These are phyloP conservation scores for Arthroderma sp. DNA, from an alignment of 2,329 filamentous ascomycete genomes.

Conservation along the genomic window DNA sequence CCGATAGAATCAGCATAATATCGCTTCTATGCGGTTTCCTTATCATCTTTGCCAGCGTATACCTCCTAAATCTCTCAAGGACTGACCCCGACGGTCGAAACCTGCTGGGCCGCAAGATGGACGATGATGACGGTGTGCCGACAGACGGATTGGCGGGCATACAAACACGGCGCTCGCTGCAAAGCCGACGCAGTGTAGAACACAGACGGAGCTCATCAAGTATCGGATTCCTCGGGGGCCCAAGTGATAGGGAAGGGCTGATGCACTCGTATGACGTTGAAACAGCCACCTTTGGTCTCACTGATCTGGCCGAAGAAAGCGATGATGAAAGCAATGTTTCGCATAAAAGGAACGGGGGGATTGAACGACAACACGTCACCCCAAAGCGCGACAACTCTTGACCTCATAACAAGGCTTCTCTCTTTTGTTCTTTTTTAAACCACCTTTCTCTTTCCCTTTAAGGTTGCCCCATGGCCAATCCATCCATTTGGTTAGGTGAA, in stretches of 20 bases:
- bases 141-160: constrained; percentile 84
- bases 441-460: neutral
- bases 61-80: constrained; percentile 89
- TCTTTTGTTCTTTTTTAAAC: neutral
- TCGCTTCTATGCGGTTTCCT: constrained; percentile 88
- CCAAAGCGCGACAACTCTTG: constrained; percentile 2
- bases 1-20: constrained; percentile 78
- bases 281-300: constrained; percentile 60
- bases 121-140: constrained; percentile 63
- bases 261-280: constrained; percentile 87
- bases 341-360: constrained; percentile 1
- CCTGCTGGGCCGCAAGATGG: constrained; percentile 44
- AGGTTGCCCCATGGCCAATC: neutral
- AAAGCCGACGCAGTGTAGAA: constrained; percentile 59
- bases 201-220: constrained; percentile 50
- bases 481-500: neutral
- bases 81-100: constrained; percentile 71
- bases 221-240: constrained; percentile 42
- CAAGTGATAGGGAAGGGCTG: constrained; percentile 61
- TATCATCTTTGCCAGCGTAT: constrained; percentile 88
- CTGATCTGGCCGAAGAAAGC: constrained; percentile 63
- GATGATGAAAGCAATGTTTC: constrained; percentile 4
- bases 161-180: constrained; percentile 88
- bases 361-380: constrained; percentile 3
- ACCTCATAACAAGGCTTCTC: neutral